Evolutionary conservation across 2,329 filamentous ascomycete genomes (phyloP), one percentile per base, ranked within the genome.

Genomic region (Microdochium paspali): DNA sequence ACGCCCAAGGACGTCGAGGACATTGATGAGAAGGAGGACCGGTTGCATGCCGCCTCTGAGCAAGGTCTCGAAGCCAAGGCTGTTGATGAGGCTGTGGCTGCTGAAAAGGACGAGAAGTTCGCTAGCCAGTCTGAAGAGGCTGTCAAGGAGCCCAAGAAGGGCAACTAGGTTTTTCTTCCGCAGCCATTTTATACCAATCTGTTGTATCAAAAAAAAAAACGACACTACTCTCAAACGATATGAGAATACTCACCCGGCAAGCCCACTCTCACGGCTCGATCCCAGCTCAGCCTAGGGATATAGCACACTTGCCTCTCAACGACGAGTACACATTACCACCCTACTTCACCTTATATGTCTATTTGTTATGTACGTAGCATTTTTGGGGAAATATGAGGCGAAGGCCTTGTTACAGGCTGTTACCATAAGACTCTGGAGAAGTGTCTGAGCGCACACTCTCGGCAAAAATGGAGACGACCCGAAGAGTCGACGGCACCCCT

Each of bases 1-100:
- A 84, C 84, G 9, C 87, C 87, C 1, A 87, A 90, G 61, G 93
- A 97, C 58, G 81, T 83, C 25, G 88, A 95, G 52, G 80, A 97
- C 63, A 97, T 97, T 57, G 91, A 97, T 60, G 93, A 97, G 66
- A 90, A 91, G 71, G 89, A 95, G 54, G 86, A 89, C 63, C 78
- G 83, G 50, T 66, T 74, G 47, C 63, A 71, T 24, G 64, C 71
- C 2, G 78, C 80, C 7, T 71, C 74, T 24, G 68, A 71, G 31
- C 66, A 68, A 48, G 71, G 66, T 31, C 59, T 70, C 12, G 68
- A 73, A 49, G 70, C 72, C 56, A 68, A 66, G 45, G 72, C 77
- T 53, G 73, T 72, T 6, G 61, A 61, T 49, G 79, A 82, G 58
- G 78, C 79, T 49, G 63, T 72, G 2, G 74, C 74, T 45, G 76